Evolutionary conservation across 163 green algal genomes (phyloP).

Genomic region (Coccomyxa subellipsoidea): DNA sequence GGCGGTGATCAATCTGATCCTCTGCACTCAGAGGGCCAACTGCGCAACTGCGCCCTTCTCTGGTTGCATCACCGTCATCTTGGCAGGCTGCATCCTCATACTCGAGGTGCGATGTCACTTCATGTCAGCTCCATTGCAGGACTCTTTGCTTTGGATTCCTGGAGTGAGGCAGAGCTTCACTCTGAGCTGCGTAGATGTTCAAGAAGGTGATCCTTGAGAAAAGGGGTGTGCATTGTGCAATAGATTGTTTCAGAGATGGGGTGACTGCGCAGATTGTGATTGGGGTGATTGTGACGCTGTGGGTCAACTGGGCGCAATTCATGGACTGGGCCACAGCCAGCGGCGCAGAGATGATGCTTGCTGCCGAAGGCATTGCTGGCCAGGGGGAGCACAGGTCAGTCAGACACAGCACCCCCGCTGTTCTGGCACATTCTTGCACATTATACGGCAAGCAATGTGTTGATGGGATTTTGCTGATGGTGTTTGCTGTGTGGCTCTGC

Average conservation of each 20-base stretch:
- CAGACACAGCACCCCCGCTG: no score
- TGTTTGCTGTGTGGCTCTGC: neutral
- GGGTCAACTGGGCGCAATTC: neutral
- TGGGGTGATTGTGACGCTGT: neutral
- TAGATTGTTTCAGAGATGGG: no score
- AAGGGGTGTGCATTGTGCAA: no score
- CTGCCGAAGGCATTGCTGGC: neutral
- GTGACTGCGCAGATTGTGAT: slow-evolving; percentile 3
- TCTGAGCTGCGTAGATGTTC: no score
- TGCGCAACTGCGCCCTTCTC: neutral
- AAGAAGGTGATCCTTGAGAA: no score
- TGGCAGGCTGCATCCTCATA: neutral
- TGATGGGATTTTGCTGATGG: neutral
- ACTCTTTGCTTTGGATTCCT: neutral
- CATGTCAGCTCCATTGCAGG: neutral
- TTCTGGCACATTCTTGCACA: no score
- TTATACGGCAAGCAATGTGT: no score
- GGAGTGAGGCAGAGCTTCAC: no score
- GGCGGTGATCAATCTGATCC: slow-evolving; percentile 3
- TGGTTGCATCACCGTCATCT: neutral
- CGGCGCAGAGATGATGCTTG: neutral
- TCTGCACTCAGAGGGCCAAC: neutral
- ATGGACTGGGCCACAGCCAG: neutral
- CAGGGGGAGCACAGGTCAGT: neutral
- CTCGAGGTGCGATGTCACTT: neutral